Percentiles rank a stretch among this genome's conserved stretches.
Conservation (phyloP, 164 flowering plant genomes). For the Kingdonia uniflora region DNA sequence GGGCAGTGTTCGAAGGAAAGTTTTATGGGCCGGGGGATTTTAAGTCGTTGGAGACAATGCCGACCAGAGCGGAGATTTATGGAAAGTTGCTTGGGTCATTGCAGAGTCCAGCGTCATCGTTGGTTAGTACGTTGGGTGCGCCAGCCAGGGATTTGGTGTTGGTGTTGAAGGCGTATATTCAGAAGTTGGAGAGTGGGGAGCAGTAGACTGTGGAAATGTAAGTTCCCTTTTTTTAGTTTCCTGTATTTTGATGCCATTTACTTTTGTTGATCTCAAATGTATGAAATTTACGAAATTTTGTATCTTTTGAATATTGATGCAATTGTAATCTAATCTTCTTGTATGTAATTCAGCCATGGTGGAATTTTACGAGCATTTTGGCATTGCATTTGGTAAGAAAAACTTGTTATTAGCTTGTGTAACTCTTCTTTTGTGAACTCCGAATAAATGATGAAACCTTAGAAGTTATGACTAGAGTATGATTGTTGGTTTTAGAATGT, state of each 20-base stretch:
- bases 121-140: constrained; percentile 78
- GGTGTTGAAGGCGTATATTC: constrained; percentile 75
- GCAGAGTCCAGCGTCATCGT: constrained; percentile 56
- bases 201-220: constrained; percentile 11
- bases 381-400: too few species aligned
- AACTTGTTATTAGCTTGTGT: too few species aligned
- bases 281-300: neutral
- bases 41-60: constrained; percentile 70
- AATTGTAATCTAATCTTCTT: constrained; percentile 1
- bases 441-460: too few species aligned
- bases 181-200: constrained; percentile 63
- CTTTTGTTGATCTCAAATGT: neutral
- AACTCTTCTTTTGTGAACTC: too few species aligned
- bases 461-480: too few species aligned
- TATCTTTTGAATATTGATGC: neutral
- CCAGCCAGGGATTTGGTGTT: constrained; percentile 81
- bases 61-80: constrained; percentile 77
- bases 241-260: neutral
- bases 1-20: constrained; percentile 91
- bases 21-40: constrained; percentile 71
- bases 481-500: too few species aligned
- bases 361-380: too few species aligned
- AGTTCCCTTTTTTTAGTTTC: neutral
- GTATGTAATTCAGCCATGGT: neutral
- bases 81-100: constrained; percentile 65